Evolutionary conservation across 2,329 filamentous ascomycete genomes (phyloP), one percentile per base, ranked within the genome.

Genomic region (Atkinsonella hypoxylon): DNA sequence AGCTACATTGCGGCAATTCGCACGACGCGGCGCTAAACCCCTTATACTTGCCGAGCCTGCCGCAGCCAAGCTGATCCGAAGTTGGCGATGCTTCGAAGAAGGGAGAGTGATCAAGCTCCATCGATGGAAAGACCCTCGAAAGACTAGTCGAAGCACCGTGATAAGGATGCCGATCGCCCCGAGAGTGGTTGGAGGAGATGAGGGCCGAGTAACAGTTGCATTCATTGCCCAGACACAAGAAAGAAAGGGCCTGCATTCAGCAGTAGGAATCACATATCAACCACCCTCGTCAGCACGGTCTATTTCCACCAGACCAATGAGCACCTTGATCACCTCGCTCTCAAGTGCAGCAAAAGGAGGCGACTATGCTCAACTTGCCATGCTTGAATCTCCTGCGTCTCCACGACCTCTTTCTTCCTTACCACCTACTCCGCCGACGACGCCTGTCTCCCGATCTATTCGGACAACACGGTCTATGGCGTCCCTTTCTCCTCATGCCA

Each of bases 201-300:
- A 73, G 9, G 85, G 85, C 17, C 82, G 88, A 66, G 73, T 87
- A n/a, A 87, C 83, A 0, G 71, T 89, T n/a, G 72, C 82, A 1
- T 81, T 81, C 62, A 75, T 88, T 31, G 70, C 77, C 0, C 78
- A 82, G 49, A 80, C 77, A 59, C 65, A 71, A 45, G 81, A 86
- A 58, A 58, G 82, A 4, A 78, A 76, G 8, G 76, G 77, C 3
- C 59, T 85, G 0, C 82, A 86, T 60, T 78, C 79, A 51, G 83
- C 82, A 11, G 75, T 88, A 55, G 83, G 80, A 13, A 84, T 89
- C 57, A 89, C 84, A 1, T 89, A 88, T 61, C 76, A 77, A 17
- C 76, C 83, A 18, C 79, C 83, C 1, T 58, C 65, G 11, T 62
- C 60, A 2, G 53, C 53, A 12, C 55, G 53, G 2, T 56, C 54